Evolutionary conservation across 805 yeast species (phyloP).

Genomic region (Wickerhamomyces kurtzmanii): DNA sequence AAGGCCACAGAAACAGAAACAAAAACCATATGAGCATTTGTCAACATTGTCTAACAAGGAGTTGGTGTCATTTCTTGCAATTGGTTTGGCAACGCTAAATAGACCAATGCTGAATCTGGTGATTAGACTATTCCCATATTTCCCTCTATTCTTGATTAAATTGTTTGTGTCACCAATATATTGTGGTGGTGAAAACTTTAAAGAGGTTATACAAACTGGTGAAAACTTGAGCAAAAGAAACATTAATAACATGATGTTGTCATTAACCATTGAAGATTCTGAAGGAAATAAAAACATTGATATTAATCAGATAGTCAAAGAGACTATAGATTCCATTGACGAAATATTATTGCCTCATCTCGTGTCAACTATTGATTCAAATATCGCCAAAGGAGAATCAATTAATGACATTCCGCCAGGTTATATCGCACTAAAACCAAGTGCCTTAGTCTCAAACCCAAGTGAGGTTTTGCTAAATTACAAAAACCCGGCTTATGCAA

Average conservation of each 20-base stretch:
- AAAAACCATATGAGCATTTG: too few species aligned
- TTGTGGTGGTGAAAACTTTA: slow-evolving; percentile 80
- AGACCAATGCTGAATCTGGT: slow-evolving; percentile 51
- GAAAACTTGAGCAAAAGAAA: slow-evolving; percentile 58
- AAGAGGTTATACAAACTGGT: slow-evolving; percentile 67
- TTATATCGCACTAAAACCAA: slow-evolving; percentile 87
- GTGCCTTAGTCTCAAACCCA: slow-evolving; percentile 77
- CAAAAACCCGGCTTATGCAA: slow-evolving; percentile 37
- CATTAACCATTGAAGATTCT: slow-evolving; percentile 88
- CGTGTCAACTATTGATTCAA: slow-evolving; percentile 38
- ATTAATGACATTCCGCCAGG: slow-evolving; percentile 78
- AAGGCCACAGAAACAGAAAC: too few species aligned
- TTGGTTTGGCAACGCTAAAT: slow-evolving; percentile 61
- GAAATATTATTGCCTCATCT: slow-evolving; percentile 67
- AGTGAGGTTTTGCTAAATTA: slow-evolving; percentile 60
- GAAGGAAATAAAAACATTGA: slow-evolving; percentile 61
- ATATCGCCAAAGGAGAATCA: slow-evolving; percentile 23
- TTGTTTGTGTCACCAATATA: slow-evolving; percentile 71
- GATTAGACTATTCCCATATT: slow-evolving; percentile 59
- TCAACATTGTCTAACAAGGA: slow-evolving; percentile 44
- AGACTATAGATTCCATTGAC: slow-evolving; percentile 57
- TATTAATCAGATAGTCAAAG: slow-evolving; percentile 47
- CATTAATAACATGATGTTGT: slow-evolving; percentile 90
- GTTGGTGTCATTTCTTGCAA: slow-evolving; percentile 53
- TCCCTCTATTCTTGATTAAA: slow-evolving; percentile 65